phyloP scores from a whole-genome alignment of 2,329 filamentous ascomycete species.

The Beauveria medogensis region DNA sequence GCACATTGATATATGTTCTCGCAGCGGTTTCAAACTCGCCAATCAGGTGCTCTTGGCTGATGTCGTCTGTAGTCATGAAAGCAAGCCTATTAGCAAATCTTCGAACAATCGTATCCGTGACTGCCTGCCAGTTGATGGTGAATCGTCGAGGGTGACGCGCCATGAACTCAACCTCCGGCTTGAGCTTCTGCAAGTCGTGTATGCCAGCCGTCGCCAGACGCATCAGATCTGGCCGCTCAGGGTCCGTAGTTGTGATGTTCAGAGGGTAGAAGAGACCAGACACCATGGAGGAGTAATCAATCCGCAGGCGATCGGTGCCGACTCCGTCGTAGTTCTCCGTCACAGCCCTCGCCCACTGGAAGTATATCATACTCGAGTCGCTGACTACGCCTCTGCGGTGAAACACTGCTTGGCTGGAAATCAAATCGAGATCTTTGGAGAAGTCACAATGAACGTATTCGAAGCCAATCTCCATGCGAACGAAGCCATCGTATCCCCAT shows the following conservation, averaged over 20 bases:
- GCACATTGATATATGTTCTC: slow-evolving; percentile 36
- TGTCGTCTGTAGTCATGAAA: slow-evolving; percentile 25
- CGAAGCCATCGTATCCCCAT: slow-evolving; percentile 56
- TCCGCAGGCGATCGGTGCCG: slow-evolving; percentile 29
- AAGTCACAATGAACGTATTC: slow-evolving; percentile 65
- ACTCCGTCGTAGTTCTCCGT: slow-evolving; percentile 39
- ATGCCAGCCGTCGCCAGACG: slow-evolving; percentile 22
- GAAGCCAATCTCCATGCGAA: slow-evolving; percentile 63
- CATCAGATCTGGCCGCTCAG: slow-evolving; percentile 24
- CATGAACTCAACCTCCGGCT: slow-evolving; percentile 36
- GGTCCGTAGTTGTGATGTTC: slow-evolving; percentile 37
- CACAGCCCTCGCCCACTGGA: slow-evolving; percentile 34
- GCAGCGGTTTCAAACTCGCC: slow-evolving; percentile 31
- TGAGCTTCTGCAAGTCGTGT: slow-evolving; percentile 27
- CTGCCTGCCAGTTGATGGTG: slow-evolving; percentile 54
- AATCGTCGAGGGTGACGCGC: slow-evolving; percentile 25
- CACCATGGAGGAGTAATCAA: slow-evolving; percentile 45
- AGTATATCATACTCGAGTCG: slow-evolving; percentile 21
- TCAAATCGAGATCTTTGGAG: slow-evolving; percentile 28
- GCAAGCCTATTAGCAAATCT: slow-evolving; percentile 51
- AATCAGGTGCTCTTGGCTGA: slow-evolving; percentile 23
- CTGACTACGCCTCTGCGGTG: slow-evolving; percentile 15
- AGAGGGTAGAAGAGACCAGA: slow-evolving; percentile 43
- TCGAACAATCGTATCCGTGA: slow-evolving; percentile 56
- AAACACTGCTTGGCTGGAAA: slow-evolving; percentile 24